phyloP scores from a whole-genome alignment of 108 stramenopile genomes.

The Skeletonema costatum region DNA sequence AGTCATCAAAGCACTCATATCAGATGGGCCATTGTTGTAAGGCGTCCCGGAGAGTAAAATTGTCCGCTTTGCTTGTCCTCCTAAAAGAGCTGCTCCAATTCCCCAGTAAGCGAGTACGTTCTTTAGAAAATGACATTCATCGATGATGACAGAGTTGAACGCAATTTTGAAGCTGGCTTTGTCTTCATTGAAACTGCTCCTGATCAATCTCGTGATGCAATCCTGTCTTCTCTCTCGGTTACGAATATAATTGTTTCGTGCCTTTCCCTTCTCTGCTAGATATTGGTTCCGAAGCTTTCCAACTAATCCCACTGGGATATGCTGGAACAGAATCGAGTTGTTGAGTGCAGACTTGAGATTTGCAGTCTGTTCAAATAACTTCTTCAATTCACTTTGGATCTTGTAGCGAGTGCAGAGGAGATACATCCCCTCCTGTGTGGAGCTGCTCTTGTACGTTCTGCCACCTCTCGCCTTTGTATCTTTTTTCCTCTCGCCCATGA shows the following conservation, averaged over 20 bases:
- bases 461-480: slow-evolving; percentile 5
- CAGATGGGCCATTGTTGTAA: slow-evolving; percentile 45
- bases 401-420: slow-evolving; percentile 43
- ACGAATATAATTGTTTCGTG: neutral
- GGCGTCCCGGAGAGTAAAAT: slow-evolving; percentile 49
- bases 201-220: slow-evolving; percentile 20
- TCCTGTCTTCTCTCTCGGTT: slow-evolving; percentile 12
- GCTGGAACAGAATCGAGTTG: slow-evolving; percentile 5
- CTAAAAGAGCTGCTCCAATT: slow-evolving; percentile 40
- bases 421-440: slow-evolving; percentile 6
- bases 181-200: neutral
- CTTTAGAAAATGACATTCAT: slow-evolving; percentile 41
- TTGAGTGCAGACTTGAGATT: neutral
- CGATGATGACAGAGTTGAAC: slow-evolving; percentile 46
- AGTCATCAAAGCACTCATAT: slow-evolving; percentile 47
- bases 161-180: slow-evolving; percentile 3
- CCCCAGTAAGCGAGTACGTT: slow-evolving; percentile 51
- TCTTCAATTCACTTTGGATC: slow-evolving; percentile 10
- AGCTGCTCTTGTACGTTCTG: slow-evolving; percentile 3
- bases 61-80: slow-evolving; percentile 28
- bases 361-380: neutral
- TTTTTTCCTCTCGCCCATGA: slow-evolving; percentile 11
- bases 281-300: slow-evolving; percentile 37
- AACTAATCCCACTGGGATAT: slow-evolving; percentile 11
- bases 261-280: slow-evolving; percentile 31